phyloP scores from a whole-genome alignment of 148 eudicot genomes.

The Diospyros kaki region DNA sequence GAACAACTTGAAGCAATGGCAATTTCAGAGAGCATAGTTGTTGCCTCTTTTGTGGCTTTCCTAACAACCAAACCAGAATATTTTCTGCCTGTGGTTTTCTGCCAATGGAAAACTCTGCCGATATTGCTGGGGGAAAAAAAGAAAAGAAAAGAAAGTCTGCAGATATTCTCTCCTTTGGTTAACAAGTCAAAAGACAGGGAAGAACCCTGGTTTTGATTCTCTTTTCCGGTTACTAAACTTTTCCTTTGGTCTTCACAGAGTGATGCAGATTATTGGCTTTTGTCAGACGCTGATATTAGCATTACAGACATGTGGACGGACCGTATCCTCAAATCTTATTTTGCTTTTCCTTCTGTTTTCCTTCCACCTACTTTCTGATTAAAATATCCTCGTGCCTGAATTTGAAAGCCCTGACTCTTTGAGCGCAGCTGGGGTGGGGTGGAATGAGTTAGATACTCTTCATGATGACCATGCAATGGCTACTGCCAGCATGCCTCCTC shows the following conservation, averaged over 20 bases:
- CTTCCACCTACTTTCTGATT: neutral
- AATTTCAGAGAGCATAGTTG: neutral
- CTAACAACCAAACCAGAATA: neutral
- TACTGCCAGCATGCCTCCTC: slow-evolving; percentile 38
- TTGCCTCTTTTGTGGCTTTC: slow-evolving; percentile 7
- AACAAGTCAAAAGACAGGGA: neutral
- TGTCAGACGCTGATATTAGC: slow-evolving; percentile 85
- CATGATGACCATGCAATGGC: slow-evolving; percentile 45
- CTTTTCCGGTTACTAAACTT: neutral
- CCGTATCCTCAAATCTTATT: slow-evolving; percentile 51
- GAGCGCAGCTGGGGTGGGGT: slow-evolving; percentile 57
- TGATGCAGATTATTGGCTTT: slow-evolving; percentile 91
- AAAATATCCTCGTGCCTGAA: neutral
- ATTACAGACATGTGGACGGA: slow-evolving; percentile 93
- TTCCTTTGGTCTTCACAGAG: slow-evolving; percentile 45
- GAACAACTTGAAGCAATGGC: neutral
- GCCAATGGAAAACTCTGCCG: too few species aligned
- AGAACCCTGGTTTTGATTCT: neutral
- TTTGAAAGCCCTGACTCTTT: slow-evolving; percentile 36
- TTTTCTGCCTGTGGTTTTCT: neutral
- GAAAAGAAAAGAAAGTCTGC: neutral
- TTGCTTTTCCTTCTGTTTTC: neutral
- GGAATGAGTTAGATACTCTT: slow-evolving; percentile 53
- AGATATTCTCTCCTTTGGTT: neutral
- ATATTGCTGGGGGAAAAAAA: too few species aligned